Percentiles rank a stretch among this genome's conserved stretches.
Conservation (phyloP, 805 yeast genomes). For the Lipomyces anomalus region DNA sequence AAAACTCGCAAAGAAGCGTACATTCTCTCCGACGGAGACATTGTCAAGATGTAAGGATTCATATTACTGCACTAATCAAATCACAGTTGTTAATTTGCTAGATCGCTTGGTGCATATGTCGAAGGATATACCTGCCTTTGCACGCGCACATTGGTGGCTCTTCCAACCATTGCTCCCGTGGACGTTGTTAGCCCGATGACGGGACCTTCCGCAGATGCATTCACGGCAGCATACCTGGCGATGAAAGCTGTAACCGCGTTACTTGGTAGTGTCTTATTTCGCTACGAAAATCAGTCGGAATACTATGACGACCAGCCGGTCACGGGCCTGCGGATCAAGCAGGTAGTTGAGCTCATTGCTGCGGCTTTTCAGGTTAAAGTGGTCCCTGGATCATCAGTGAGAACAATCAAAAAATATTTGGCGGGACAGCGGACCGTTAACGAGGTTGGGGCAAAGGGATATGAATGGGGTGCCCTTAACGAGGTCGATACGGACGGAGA, state of each 20-base stretch:
- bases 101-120: slow-evolving; percentile 77
- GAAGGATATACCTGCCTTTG: slow-evolving; percentile 90
- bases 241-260: slow-evolving; percentile 76
- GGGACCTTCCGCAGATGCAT: slow-evolving; percentile 85
- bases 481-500: slow-evolving; percentile 24
- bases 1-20: slow-evolving; percentile 42
- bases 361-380: slow-evolving; percentile 73
- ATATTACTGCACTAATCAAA: not conserved
- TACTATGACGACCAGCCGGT: slow-evolving; percentile 34
- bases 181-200: slow-evolving; percentile 56
- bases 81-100: not conserved
- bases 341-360: slow-evolving; percentile 82
- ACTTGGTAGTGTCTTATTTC: slow-evolving; percentile 34
- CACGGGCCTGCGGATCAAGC: slow-evolving; percentile 65
- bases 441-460: slow-evolving; percentile 89
- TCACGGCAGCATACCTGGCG: slow-evolving; percentile 84
- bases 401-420: slow-evolving; percentile 86
- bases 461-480: slow-evolving; percentile 37
- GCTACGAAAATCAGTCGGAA: slow-evolving; percentile 9
- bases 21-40: slow-evolving; percentile 57
- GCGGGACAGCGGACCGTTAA: slow-evolving; percentile 94
- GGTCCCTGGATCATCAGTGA: slow-evolving; percentile 87
- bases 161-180: slow-evolving; percentile 51
- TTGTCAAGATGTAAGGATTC: slow-evolving; percentile 57
- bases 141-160: slow-evolving; percentile 75